Evolutionary conservation across 2,329 filamentous ascomycete genomes (phyloP).

Genomic region (Rhexocercosporidium sp.): DNA sequence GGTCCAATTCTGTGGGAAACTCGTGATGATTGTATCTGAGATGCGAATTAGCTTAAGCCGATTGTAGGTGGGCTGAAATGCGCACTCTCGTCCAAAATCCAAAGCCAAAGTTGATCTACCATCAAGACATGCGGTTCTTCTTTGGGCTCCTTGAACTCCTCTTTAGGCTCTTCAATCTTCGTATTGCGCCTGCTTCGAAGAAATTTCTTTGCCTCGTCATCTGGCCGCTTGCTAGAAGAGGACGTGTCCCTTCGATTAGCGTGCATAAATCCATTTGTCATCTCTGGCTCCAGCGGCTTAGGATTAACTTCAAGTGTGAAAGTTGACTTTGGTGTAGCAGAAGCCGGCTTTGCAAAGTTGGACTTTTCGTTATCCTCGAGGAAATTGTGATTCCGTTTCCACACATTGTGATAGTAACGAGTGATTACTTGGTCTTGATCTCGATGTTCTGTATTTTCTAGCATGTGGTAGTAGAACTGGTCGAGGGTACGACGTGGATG

Average conservation of each 20-base stretch:
- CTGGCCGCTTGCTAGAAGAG: background rate
- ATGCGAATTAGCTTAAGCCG: background rate
- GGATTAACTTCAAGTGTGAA: background rate
- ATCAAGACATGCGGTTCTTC: slow-evolving; percentile 41
- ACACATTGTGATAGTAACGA: slow-evolving; percentile 14
- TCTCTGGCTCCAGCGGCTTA: background rate
- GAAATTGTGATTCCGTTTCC: background rate
- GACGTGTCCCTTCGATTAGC: background rate
- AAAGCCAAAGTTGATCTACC: slow-evolving; percentile 51
- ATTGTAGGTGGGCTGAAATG: background rate
- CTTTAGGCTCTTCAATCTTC: background rate
- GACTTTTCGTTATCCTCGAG: slow-evolving; percentile 4
- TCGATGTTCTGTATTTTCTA: slow-evolving; percentile 41
- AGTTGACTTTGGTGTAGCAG: background rate
- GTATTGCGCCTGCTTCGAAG: background rate
- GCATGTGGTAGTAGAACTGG: slow-evolving; percentile 27
- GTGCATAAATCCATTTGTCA: background rate
- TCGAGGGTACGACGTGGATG: slow-evolving; percentile 49
- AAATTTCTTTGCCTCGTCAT: background rate
- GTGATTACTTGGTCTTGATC: slow-evolving; percentile 39
- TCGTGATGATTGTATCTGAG: slow-evolving; percentile 23
- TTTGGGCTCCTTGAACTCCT: background rate
- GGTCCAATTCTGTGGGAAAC: slow-evolving; percentile 22
- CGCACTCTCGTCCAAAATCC: slow-evolving; percentile 44
- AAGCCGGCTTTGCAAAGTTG: background rate